These are phyloP conservation scores for Penicillium sp. DNA, from an alignment of 2,329 filamentous ascomycete species.

Conservation along the genomic window DNA sequence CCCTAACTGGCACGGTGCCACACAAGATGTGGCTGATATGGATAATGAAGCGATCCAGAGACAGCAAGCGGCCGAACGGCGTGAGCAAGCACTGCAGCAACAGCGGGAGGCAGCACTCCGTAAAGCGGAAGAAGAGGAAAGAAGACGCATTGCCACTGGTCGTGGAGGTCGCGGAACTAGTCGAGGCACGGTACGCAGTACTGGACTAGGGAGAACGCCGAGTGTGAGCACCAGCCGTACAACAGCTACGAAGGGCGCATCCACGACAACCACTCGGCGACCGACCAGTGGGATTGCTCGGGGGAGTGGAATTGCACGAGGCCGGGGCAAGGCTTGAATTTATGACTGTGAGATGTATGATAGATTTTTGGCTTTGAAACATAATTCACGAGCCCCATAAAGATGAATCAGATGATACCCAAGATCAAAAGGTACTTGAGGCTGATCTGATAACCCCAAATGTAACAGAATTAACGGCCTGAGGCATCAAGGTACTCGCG, in stretches of 20 bases:
- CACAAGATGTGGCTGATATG: slow-evolving; percentile 79
- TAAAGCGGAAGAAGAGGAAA: slow-evolving; percentile 54
- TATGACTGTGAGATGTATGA: slow-evolving; percentile 19
- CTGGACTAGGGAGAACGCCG: slow-evolving; percentile 40
- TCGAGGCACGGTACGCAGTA: slow-evolving; percentile 37
- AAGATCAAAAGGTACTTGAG: not conserved
- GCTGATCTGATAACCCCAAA: not conserved
- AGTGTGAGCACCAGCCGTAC: slow-evolving; percentile 36
- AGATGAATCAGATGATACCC: slow-evolving; percentile 30
- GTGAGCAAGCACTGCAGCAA: slow-evolving; percentile 75
- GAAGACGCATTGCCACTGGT: slow-evolving; percentile 38
- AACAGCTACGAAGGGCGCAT: slow-evolving; percentile 33
- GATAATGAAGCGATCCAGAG: slow-evolving; percentile 75
- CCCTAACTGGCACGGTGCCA: slow-evolving; percentile 85
- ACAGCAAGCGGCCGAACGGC: slow-evolving; percentile 76
- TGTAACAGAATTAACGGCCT: slow-evolving; percentile 6
- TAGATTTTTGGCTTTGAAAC: slow-evolving; percentile 12
- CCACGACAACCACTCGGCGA: slow-evolving; percentile 39
- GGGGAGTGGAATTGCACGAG: slow-evolving; percentile 39
- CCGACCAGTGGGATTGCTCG: slow-evolving; percentile 44
- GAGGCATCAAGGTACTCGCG: slow-evolving; percentile 9
- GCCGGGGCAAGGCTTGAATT: slow-evolving; percentile 34
- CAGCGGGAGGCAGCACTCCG: slow-evolving; percentile 68
- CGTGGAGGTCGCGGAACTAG: slow-evolving; percentile 37
- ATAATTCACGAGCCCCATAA: slow-evolving; percentile 18